Evolutionary conservation across 2,329 filamentous ascomycete genomes (phyloP).

Genomic region (Dendryphion nanum): DNA sequence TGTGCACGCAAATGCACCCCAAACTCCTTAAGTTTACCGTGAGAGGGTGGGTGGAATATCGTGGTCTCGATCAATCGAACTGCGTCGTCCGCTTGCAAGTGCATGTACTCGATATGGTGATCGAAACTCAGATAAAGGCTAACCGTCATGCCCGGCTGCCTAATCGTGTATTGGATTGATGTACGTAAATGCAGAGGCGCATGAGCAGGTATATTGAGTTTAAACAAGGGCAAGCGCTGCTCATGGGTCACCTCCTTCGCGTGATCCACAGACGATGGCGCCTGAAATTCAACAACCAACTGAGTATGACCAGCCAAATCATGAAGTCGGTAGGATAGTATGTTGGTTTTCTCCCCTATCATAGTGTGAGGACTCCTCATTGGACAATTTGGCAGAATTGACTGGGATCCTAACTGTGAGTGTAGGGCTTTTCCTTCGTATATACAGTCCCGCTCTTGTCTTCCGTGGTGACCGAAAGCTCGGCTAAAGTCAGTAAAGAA

Average conservation of each 20-base stretch:
- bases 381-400: conserved; percentile 31
- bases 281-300: conserved; percentile 17
- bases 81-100: not conserved
- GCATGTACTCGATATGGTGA: not conserved
- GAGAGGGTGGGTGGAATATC: no score
- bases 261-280: not conserved
- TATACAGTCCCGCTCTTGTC: conserved; percentile 8
- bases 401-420: conserved; percentile 34
- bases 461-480: conserved; percentile 23
- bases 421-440: conserved; percentile 18
- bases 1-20: no score
- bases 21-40: no score
- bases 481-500: conserved; percentile 41
- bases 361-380: not conserved
- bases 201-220: conserved; percentile 32
- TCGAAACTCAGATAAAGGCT: conserved; percentile 18
- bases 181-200: conserved; percentile 18
- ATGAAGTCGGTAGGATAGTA: conserved; percentile 17
- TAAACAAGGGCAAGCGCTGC: conserved; percentile 27
- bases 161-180: conserved; percentile 7
- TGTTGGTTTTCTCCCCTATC: conserved; percentile 2
- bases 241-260: conserved; percentile 1
- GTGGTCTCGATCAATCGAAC: not conserved
- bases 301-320: conserved; percentile 4
- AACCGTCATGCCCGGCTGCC: not conserved